Conservation (phyloP, 2,329 filamentous ascomycete species). For the Thelonectria olida region DNA sequence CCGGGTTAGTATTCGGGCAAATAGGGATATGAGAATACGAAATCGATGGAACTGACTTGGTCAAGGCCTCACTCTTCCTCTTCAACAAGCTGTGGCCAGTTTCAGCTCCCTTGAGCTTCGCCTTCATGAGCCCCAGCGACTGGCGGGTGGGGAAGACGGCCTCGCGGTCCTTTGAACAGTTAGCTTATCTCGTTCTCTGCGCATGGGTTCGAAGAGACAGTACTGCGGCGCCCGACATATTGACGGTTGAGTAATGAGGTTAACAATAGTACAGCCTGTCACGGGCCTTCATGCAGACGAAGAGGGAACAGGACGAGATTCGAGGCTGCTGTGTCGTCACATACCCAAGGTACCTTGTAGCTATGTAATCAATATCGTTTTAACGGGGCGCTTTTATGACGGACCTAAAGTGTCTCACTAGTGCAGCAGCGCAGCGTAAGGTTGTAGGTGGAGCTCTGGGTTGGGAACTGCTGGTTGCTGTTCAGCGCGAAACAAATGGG, state of each 20-base stretch:
- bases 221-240: constrained; percentile 48
- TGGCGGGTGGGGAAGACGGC: constrained; percentile 98
- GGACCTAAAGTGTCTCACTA: not conserved
- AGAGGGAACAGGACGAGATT: constrained; percentile 21
- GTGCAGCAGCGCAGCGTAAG: not conserved
- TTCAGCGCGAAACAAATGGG: constrained; percentile 17
- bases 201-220: not conserved
- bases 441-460: constrained; percentile 11
- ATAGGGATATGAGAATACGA: too few species aligned
- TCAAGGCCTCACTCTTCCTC: constrained; percentile 96
- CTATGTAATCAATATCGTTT: constrained; percentile 24
- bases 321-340: constrained; percentile 29
- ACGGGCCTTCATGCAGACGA: constrained; percentile 5
- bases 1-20: constrained; percentile 7
- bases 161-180: constrained; percentile 78
- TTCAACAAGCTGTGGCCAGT: constrained; percentile 94
- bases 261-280: constrained; percentile 4
- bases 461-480: constrained; percentile 5
- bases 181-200: constrained; percentile 15
- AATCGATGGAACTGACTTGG: constrained; percentile 73
- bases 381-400: constrained; percentile 19
- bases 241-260: constrained; percentile 20
- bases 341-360: constrained; percentile 15
- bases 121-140: constrained; percentile 96
- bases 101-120: constrained; percentile 93